Evolutionary conservation across 179 eudicot species (phyloP).

Genomic region (Beta macrorhiza): DNA sequence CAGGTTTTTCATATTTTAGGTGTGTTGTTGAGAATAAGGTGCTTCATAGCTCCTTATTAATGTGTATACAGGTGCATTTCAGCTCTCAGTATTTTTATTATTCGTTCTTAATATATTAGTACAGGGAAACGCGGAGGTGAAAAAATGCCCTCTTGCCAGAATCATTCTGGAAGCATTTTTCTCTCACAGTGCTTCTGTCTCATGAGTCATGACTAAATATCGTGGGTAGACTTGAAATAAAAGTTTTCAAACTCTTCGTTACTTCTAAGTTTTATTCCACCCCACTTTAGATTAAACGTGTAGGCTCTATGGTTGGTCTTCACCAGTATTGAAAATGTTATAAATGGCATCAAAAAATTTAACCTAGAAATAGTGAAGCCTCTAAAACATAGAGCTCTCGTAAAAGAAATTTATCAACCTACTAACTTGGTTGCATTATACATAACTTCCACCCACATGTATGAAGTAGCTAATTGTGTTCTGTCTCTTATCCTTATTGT

Average conservation of each 20-base stretch:
- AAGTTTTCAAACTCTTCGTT: not conserved
- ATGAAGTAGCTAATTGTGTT: not conserved
- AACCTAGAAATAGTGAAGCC: not conserved
- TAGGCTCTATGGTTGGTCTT: not conserved
- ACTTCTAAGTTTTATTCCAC: not conserved
- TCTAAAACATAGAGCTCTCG: not conserved
- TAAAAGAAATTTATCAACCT: not conserved
- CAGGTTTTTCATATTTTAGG: constrained; percentile 41
- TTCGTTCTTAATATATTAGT: not conserved
- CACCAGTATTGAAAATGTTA: not conserved
- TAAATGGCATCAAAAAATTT: not conserved
- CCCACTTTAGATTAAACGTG: not conserved
- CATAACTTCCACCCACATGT: not conserved
- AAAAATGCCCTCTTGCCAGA: not conserved
- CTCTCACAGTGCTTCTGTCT: not conserved
- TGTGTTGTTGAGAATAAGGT: constrained; percentile 99
- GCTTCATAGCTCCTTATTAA: constrained; percentile 69
- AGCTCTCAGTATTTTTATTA: not conserved
- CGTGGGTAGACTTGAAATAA: not conserved
- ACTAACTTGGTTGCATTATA: not conserved
- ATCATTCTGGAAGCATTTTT: not conserved
- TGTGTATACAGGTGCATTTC: constrained; percentile 65
- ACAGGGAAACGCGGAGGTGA: not conserved
- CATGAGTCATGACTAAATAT: not conserved
- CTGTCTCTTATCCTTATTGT: constrained; percentile 4